Conservation (phyloP, 768 basidiomycete species). For the Suillus lakei region DNA sequence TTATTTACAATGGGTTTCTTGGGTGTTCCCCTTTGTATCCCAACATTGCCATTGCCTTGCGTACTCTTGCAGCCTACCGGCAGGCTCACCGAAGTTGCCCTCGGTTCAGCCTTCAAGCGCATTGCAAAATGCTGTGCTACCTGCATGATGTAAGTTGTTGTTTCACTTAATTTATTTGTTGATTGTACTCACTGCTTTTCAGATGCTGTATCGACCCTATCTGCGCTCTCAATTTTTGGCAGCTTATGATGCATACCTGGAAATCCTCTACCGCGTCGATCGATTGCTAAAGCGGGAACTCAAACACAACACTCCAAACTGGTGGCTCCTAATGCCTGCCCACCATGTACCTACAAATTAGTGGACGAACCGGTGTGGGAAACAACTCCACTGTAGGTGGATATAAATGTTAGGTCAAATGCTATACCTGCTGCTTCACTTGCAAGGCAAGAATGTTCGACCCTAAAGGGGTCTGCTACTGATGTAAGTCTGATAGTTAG, state of each 20-base stretch:
- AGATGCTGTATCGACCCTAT: neutral
- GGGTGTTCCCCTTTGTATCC: slow-evolving; percentile 22
- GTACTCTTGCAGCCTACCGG: slow-evolving; percentile 25
- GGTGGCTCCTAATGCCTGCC: slow-evolving; percentile 15
- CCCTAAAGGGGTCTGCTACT: too few species aligned
- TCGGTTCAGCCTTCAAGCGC: slow-evolving; percentile 25
- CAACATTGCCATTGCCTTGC: slow-evolving; percentile 20
- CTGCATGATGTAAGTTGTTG: neutral
- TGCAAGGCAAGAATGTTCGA: too few species aligned
- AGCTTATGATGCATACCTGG: slow-evolving; percentile 16
- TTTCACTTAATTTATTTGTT: too few species aligned
- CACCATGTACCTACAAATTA: slow-evolving; percentile 14
- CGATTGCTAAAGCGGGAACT: neutral
- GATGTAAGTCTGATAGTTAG: too few species aligned
- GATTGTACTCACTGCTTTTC: too few species aligned
- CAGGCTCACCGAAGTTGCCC: slow-evolving; percentile 31
- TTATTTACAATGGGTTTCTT: slow-evolving; percentile 26
- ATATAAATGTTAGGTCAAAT: too few species aligned
- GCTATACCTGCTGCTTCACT: too few species aligned
- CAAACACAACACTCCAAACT: slow-evolving; percentile 14
- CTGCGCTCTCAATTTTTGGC: slow-evolving; percentile 1
- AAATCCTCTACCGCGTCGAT: slow-evolving; percentile 10
- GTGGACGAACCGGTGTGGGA: slow-evolving; percentile 7
- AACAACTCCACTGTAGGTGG: too few species aligned
- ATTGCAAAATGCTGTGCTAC: slow-evolving; percentile 11